Percentiles rank a stretch among this genome's conserved stretches.
Evolutionary conservation across 192 early-diverging fungal species (phyloP).

Genomic region (Mortierella hygrophila): DNA sequence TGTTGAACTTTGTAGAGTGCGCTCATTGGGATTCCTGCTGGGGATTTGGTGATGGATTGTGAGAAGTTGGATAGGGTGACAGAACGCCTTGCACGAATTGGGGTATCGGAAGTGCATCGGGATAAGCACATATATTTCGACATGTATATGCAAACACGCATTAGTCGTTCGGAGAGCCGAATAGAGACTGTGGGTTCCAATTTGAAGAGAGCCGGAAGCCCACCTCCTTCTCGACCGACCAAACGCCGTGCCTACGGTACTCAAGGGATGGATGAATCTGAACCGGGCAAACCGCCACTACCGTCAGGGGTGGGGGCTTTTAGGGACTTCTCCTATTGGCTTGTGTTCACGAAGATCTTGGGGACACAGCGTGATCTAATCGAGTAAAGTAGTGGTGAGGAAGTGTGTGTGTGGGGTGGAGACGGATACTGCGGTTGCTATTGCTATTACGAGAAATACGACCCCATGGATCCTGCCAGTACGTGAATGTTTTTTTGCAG

Average conservation of each 20-base stretch:
- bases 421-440: too few relatives aligned
- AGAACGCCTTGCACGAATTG: conserved; percentile 17
- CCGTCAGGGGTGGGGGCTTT: too few relatives aligned
- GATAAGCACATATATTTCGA: not conserved
- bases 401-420: too few relatives aligned
- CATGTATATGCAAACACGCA: not conserved
- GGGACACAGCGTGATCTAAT: too few relatives aligned
- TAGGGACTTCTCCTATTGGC: too few relatives aligned
- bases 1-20: not conserved
- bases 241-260: not conserved
- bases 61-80: not conserved
- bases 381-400: too few relatives aligned
- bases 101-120: conserved; percentile 3
- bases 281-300: not conserved
- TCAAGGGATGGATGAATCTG: not conserved
- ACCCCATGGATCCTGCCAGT: too few relatives aligned
- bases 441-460: too few relatives aligned
- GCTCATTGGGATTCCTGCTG: conserved; percentile 14
- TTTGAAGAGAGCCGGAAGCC: not conserved
- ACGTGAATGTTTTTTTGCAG: too few relatives aligned
- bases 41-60: not conserved
- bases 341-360: too few relatives aligned
- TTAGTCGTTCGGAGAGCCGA: not conserved
- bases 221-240: too few relatives aligned
- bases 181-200: not conserved